phyloP scores from a whole-genome alignment of 1,139 yeast genomes.

The Hyphopichia burtonii region DNA sequence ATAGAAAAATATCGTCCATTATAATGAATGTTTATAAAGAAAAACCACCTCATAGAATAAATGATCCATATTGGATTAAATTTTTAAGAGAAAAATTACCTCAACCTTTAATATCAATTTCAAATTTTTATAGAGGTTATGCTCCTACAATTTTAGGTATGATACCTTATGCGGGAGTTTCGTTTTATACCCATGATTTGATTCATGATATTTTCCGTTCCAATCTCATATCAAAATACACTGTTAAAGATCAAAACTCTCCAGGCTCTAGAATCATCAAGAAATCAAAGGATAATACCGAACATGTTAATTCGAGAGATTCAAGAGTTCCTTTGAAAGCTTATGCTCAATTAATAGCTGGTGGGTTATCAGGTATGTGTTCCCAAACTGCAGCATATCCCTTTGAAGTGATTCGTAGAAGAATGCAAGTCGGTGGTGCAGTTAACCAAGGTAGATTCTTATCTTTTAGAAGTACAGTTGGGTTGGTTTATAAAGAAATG shows the following conservation, averaged over 20 bases:
- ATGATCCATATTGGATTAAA: conserved; percentile 39
- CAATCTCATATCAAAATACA: conserved; percentile 48
- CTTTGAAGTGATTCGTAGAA: conserved; percentile 87
- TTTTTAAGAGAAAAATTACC: conserved; percentile 34
- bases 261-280: conserved; percentile 16
- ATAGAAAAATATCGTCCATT: conserved; percentile 57
- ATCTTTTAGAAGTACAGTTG: conserved; percentile 52
- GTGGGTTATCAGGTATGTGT: conserved; percentile 91
- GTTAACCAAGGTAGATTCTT: conserved; percentile 60
- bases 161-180: conserved; percentile 98
- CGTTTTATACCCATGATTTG: conserved; percentile 90
- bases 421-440: conserved; percentile 95
- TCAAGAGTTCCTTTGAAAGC: conserved; percentile 68
- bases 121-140: conserved; percentile 92
- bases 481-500: conserved; percentile 62
- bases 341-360: conserved; percentile 92
- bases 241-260: conserved; percentile 39
- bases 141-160: conserved; percentile 92
- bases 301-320: conserved; percentile 42
- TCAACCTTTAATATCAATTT: conserved; percentile 35
- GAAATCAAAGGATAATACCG: conserved; percentile 11
- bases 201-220: conserved; percentile 83
- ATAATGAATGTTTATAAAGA: conserved; percentile 60
- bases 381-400: conserved; percentile 98
- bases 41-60: conserved; percentile 46